Evolutionary conservation across 495 filamentous ascomycete genomes (phyloP), one percentile per base, ranked within the genome.

Genomic region (Neurospora tetraspora): DNA sequence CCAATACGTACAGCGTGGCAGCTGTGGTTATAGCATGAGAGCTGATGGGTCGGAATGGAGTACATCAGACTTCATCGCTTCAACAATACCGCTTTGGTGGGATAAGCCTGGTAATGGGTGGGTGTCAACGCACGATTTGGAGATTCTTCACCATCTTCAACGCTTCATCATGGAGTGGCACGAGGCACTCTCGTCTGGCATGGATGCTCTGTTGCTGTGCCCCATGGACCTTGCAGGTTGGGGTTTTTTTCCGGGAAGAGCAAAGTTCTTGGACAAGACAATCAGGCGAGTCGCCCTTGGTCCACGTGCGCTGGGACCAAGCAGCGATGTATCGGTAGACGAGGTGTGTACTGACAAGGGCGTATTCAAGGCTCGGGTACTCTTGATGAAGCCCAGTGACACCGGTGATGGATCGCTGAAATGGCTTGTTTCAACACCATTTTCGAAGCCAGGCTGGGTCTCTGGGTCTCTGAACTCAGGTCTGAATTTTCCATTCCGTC

Each of bases 131-230:
- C 2, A 43, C 12, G 70, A 45, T 53, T 20, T 20, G n/a, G 37
- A 27, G 40, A n/a, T 71, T 6, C 39, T 71, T 53, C 70, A 43
- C 6, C 20, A 71, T 23, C 36, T 71, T 18, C 70, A 71, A 16
- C 70, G 27, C 36, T 71, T 71, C 70, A 71, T 47, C 39, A 23
- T 71, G 70, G 70, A 71, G 39, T 71, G 70, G 70, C 34, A 39
- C 20, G 70, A 71, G 39, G 70, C 70, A 11, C 45, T 71, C 39
- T n/a, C 70, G 31, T 71, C 39, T 31, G 70, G 40, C 31, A 20
- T 14, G 18, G 70, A 71, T 23, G 70, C 39, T 12, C 45, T 71
- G 23, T 47, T 71, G 20, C 70, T 43, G 11, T 71, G 70, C 23
- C 70, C 40, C 7, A 71, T 71, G 39, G 18, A 39, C 5, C 70